Base-by-base conservation (phyloP, 108 stramenopile species). In the Nannochloropsis oceanica region DNA sequence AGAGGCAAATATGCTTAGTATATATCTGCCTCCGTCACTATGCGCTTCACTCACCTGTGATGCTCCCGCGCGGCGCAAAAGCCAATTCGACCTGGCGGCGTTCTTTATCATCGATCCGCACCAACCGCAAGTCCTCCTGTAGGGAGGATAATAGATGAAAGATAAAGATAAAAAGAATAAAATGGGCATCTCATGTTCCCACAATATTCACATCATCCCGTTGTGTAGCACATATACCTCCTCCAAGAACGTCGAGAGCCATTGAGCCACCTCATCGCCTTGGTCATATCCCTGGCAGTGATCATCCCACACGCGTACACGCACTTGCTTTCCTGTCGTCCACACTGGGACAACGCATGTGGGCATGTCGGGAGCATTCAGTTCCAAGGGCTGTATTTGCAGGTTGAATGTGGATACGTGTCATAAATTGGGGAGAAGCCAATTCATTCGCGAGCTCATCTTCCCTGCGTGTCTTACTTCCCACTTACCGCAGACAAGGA, bases 301-400 rank as follows among this genome's bases (percentile, higher is more conserved):
- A 83, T 92, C 92, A 7, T 13, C n/a, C 92, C 92, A 92, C n/a
- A 92, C 43, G 10, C 79, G 84, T 18, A 92, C 91, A 11, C 43
- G 14, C 26, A 87, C 46, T 25, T 83, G 22, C 24, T 84, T 22
- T 44, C 85, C 88, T 14, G 79, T 44, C 20, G 85, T 81, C 43
- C 50, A 25, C 11, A 91, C 88, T 20, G 90, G 89, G 14, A 88
- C 89, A 22, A 87, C 79, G n/a, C 91, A n/a, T 27, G 73, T 25
- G 22, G 89, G 25, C 79, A 88, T 25, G 11, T 85, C 90, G 43
- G 91, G 92, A 8, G 91, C 89, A 0, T 43, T 80, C 8, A 91
- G 44, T 9, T 83, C 26, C 27, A 91, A 27, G 13, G 89, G 83
- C 44, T 89, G 43, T 24, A 13, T 11, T 26, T 34, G 26, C 13